Evolutionary conservation across 306 rosid species (phyloP).

Genomic region (Comarum palustre): DNA sequence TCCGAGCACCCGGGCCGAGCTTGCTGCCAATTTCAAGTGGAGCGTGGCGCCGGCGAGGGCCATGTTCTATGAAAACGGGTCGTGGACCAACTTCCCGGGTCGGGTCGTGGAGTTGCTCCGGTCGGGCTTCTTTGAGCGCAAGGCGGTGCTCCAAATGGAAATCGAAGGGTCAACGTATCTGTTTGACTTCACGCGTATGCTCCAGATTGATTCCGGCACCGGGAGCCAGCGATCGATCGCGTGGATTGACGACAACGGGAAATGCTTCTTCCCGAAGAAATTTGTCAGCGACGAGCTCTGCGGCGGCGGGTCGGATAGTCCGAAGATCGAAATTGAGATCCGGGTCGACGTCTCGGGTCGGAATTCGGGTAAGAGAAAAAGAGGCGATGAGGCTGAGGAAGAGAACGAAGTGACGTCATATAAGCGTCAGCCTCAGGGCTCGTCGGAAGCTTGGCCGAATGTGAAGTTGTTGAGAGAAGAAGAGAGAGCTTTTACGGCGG

Average conservation of each 20-base stretch:
- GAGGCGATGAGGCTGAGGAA: conserved; percentile 17
- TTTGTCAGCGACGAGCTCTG: conserved; percentile 36
- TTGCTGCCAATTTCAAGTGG: conserved; percentile 33
- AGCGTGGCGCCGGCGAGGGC: conserved; percentile 42
- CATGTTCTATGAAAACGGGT: conserved; percentile 44
- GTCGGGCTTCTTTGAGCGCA: conserved; percentile 34
- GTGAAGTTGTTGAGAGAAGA: conserved; percentile 30
- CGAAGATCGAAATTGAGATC: conserved; percentile 31
- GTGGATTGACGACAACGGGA: conserved; percentile 51
- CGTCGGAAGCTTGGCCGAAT: conserved; percentile 29
- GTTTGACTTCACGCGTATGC: conserved; percentile 56
- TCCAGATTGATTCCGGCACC: conserved; percentile 39
- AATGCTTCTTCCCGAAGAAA: conserved; percentile 46
- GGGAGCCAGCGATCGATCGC: conserved; percentile 54
- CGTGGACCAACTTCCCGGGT: conserved; percentile 46
- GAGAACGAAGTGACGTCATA: conserved; percentile 45
- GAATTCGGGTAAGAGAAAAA: conserved; percentile 32
- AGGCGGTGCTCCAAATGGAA: conserved; percentile 25
- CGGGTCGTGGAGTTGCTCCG: conserved; percentile 31
- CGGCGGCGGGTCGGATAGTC: conserved; percentile 16
- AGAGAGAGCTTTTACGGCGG: conserved; percentile 20
- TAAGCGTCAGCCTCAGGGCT: conserved; percentile 28
- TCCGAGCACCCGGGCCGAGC: conserved; percentile 22
- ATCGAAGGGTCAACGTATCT: conserved; percentile 37
- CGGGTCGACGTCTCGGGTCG: conserved; percentile 22